Conservation (phyloP, 345 rosid species). For the Passiflora organensis region DNA sequence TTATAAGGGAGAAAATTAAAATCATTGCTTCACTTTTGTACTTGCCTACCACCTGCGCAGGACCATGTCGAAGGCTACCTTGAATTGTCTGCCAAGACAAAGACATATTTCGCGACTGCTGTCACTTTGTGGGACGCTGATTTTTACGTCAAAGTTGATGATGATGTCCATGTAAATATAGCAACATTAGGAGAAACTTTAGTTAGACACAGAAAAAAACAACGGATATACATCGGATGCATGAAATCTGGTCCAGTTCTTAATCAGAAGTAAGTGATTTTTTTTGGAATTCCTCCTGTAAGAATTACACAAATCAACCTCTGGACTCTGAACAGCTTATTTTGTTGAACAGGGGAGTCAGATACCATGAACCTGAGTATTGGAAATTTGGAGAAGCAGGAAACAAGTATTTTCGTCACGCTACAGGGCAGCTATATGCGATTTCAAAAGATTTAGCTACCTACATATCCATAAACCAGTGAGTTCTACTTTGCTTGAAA, state of each 20-base stretch:
- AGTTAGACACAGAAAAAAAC: constrained; percentile 70
- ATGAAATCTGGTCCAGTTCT: constrained; percentile 99
- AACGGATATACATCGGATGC: constrained; percentile 81
- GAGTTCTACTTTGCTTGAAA: constrained; percentile 27
- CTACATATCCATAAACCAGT: constrained; percentile 95
- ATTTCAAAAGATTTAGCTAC: constrained; percentile 89
- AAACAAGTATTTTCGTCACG: constrained; percentile 95
- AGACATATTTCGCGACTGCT: constrained; percentile 87
- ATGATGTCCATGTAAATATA: constrained; percentile 96
- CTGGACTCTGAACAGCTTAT: constrained; percentile 2
- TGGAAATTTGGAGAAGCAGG: constrained; percentile 97
- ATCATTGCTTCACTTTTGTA: constrained; percentile 3
- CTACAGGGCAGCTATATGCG: constrained; percentile 92
- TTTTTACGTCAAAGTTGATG: constrained; percentile 95
- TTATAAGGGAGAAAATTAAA: neutral
- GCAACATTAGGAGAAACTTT: constrained; percentile 93
- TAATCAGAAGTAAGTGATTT: constrained; percentile 60
- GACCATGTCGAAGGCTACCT: constrained; percentile 97
- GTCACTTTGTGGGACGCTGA: constrained; percentile 91
- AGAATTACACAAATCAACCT: neutral
- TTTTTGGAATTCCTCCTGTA: constrained; percentile 4
- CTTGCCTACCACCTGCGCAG: constrained; percentile 33
- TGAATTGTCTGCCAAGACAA: constrained; percentile 95
- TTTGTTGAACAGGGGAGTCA: constrained; percentile 65
- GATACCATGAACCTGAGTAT: constrained; percentile 93